Percentiles rank a stretch among this genome's conserved stretches.
phyloP scores from a whole-genome alignment of 306 rosid species.

The Sophora flavescens region DNA sequence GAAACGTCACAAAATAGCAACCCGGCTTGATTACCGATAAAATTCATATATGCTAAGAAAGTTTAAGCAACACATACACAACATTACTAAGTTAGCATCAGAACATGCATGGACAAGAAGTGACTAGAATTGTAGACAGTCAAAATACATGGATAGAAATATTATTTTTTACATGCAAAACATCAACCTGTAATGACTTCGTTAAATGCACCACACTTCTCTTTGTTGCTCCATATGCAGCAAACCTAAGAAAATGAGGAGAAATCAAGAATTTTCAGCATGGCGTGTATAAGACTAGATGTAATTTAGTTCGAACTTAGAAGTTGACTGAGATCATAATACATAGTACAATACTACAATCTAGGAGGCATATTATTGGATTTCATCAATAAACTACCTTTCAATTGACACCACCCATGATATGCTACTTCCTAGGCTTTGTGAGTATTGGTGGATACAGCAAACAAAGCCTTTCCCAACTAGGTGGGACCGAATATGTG shows the following conservation, averaged over 20 bases:
- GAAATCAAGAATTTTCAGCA: conserved; percentile 35
- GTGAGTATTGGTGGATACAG: conserved; percentile 7
- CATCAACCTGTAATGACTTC: conserved; percentile 85
- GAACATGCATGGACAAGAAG: conserved; percentile 27
- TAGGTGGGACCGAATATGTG: too few species aligned
- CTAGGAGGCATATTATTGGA: conserved; percentile 16
- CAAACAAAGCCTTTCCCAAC: neutral
- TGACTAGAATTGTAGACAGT: neutral
- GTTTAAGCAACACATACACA: conserved; percentile 13
- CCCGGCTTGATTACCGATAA: conserved; percentile 23
- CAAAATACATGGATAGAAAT: conserved; percentile 13
- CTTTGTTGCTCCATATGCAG: conserved; percentile 99
- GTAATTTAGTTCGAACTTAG: neutral
- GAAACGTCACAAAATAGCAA: conserved; percentile 13
- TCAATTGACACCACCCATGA: conserved; percentile 31
- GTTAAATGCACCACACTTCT: conserved; percentile 97
- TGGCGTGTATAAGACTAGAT: neutral
- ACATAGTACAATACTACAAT: neutral
- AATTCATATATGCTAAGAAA: conserved; percentile 12
- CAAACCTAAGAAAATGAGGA: conserved; percentile 68
- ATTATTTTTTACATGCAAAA: conserved; percentile 33
- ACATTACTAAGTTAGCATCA: neutral
- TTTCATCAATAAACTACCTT: conserved; percentile 39
- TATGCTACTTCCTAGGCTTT: conserved; percentile 31
- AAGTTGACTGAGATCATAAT: neutral